Base-by-base conservation (phyloP, 192 early-diverging fungal genomes). In the Chytriomyces sp. region DNA sequence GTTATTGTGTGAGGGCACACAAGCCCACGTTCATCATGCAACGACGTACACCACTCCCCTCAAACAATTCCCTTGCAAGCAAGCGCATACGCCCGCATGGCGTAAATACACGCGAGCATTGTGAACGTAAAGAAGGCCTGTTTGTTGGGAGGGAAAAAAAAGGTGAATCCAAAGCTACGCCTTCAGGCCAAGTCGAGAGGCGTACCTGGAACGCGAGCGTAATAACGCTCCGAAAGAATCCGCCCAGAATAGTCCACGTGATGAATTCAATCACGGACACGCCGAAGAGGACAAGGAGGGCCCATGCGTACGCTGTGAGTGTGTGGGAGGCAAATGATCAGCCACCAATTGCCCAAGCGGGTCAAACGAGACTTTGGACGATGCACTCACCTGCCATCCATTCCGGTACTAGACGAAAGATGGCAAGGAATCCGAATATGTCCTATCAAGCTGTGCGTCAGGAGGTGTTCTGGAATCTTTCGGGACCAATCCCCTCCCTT, bases 321-420 rank as follows among this genome's bases (percentile, higher is more conserved):
- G 22, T 2, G 14, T 19, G 44, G 22, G 44, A 49, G 22, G 2
- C 22, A 19, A 49, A 19, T 49, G 12, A 19, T 49, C 22, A n/a
- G 44, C 22, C 22, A 2, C 14, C 14, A 1, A 49, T 22, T 49
- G 17, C 17, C 14, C 3, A 2, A n/a, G 44, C n/a, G 10, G 41
- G 7, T 56, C 6, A 26, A 56, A 7, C 7, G 12, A 26, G 6
- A 56, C 19, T 44, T 44, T 44, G 6, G 12, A 56, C 7, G 7
- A 12, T 19, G 26, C 8, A 19, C 14, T 53, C 44, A 38, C 66
- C 39, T 4, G 36, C 54, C 52, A 70, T 58, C 67, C 54, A 70
- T 70, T 58, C 67, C 14, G 70, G 70, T 40, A 72, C 44, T 12
- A 72, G 58, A 10, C 70, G 31, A 22, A 62, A 52, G 19, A 72